Base-by-base conservation (phyloP, 805 yeast species). In the Kodamaea leandrae region DNA sequence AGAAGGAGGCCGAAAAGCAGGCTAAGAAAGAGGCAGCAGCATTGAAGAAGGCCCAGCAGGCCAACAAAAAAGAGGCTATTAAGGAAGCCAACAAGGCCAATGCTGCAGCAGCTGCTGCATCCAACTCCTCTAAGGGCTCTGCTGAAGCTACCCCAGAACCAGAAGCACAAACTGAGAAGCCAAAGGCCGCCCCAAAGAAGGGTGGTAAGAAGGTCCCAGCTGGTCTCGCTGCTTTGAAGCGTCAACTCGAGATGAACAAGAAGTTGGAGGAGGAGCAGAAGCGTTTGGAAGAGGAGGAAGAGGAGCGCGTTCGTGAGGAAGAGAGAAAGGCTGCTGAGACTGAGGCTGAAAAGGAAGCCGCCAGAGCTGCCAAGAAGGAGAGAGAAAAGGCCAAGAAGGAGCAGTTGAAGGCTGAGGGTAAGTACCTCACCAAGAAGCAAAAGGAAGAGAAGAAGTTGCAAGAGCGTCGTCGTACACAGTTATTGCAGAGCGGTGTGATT, bases 391-490 rank as follows among this genome's bases (percentile, higher is more conserved):
- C 77, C 45, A 89, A 85, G 73, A 83, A 78, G 51, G 99, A 93
- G 56, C 91, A 87, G 68, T 79, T 93, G 62, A 87, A 86, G 68
- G 93, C 96, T 25, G 97, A 91, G 67, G 99, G 99, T 58, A 93
- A 93, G 61, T 80, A 83, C 41, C 69, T 93, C 59, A 86, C 96
- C 45, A 93, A 87, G 72, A 91, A 90, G 61, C 99, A 93, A 74
- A 88, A 86, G 67, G 96, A 89, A 64, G 96, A 89, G 61, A 86
- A 86, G 69, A 86, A 82, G 40, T 64, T 82, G 29, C 78, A 82
- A 55, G 97, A 91, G 59, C 85, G 86, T 61, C 88, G 98, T 70
- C 85, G 95, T 63, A 86, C 86, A 50, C 89, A 83, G 55, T 72
- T 91, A 47, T 74, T 91, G 50, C 82, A 82, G 44, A 69, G 89